Evolutionary conservation across 768 basidiomycete species (phyloP).

Genomic region (Suillus subluteus): DNA sequence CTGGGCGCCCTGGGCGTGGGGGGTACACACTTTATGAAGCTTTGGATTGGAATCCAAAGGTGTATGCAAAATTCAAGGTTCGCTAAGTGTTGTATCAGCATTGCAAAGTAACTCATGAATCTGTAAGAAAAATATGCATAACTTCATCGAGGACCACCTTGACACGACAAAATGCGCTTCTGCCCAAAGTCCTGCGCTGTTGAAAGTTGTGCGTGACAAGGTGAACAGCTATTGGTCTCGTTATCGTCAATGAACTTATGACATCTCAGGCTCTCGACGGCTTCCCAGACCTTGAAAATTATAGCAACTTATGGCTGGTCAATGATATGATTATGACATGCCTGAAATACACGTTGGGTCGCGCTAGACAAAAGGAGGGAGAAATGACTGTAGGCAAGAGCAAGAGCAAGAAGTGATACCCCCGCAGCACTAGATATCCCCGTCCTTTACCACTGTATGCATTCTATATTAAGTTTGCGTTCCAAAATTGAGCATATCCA

Average conservation of each 20-base stretch:
- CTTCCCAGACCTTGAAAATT: conserved; percentile 19
- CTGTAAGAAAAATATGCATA: conserved; percentile 2
- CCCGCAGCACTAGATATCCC: background rate
- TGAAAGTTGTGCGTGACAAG: background rate
- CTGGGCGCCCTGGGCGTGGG: conserved; percentile 25
- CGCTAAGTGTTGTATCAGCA: background rate
- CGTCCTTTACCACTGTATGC: background rate
- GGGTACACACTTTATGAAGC: conserved; percentile 29
- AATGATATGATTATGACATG: conserved; percentile 16
- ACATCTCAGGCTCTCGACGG: background rate
- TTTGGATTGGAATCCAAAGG: conserved; percentile 23
- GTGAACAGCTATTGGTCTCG: background rate
- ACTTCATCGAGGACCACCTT: conserved; percentile 14
- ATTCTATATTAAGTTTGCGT: no score
- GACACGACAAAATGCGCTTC: conserved; percentile 16
- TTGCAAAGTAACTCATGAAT: background rate
- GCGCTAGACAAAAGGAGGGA: background rate
- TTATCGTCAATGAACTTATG: background rate
- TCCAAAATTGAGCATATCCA: no score
- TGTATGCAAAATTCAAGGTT: conserved; percentile 27
- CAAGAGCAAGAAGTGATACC: conserved; percentile 6
- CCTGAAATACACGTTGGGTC: conserved; percentile 14
- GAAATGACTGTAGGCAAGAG: conserved; percentile 12
- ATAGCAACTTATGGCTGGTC: conserved; percentile 14
- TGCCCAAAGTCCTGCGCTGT: conserved; percentile 1